Conservation (phyloP, 2,329 filamentous ascomycete species). For the Truncatella angustata region DNA sequence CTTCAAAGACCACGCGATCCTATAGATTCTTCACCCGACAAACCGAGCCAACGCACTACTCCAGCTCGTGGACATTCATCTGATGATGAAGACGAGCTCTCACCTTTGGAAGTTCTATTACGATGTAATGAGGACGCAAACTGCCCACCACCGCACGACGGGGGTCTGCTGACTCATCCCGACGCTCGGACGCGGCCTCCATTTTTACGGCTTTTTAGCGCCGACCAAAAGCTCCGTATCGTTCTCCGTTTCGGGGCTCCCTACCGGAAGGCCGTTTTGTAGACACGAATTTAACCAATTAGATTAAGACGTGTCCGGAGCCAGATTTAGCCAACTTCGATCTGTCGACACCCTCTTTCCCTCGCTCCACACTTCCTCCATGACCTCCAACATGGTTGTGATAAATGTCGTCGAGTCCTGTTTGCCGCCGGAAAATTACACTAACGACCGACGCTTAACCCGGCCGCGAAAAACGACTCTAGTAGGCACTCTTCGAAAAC, state of each 20-base stretch:
- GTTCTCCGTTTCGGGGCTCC: not conserved
- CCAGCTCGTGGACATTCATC: too few species aligned
- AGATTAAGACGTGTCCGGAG: not conserved
- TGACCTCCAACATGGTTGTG: not conserved
- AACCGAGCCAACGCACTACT: too few species aligned
- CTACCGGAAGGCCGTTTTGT: not conserved
- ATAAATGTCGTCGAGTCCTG: not conserved
- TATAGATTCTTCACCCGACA: too few species aligned
- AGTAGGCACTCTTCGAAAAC: not conserved
- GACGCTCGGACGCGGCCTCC: not conserved
- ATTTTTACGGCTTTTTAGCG: not conserved
- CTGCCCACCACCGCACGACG: not conserved
- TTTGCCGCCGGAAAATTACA: not conserved
- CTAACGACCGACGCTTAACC: not conserved
- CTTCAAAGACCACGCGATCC: too few species aligned
- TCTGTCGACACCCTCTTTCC: not conserved
- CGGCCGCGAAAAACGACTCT: too few species aligned
- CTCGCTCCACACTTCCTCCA: not conserved
- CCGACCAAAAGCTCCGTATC: not conserved
- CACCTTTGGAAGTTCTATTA: too few species aligned
- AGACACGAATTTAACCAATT: not conserved
- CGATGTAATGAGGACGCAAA: too few species aligned
- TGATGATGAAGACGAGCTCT: too few species aligned
- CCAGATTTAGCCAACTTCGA: not conserved
- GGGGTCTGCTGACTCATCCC: conserved; percentile 1